Base-by-base conservation (phyloP, 2,329 filamentous ascomycete genomes). In the Ascochyta fabae region DNA sequence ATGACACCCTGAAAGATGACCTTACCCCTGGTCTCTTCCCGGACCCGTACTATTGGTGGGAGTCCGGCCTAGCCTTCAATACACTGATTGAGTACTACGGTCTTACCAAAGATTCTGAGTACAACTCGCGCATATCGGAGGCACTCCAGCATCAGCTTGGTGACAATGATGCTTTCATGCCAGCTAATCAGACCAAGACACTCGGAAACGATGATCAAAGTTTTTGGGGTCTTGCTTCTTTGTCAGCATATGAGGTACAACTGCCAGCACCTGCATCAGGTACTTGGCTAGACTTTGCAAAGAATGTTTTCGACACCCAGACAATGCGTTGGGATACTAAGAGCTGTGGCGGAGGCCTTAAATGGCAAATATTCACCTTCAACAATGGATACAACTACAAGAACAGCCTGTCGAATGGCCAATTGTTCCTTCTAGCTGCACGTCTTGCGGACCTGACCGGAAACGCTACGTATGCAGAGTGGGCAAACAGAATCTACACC, bases 361-460 rank as follows among this genome's bases (percentile, higher is more conserved):
- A 60, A 27, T 92, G 89, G 89, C 90, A 95, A 76, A 91, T 96
- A 62, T 92, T 87, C 70, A 74, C 81, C 1, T 85, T 83, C 65
- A 92, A 95, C 69, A 86, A 86, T 56, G 91, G 91, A 12, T 87
- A 91, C 69, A 81, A 85, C 64, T 94, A 95, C 81, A 94, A 92
- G 75, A 91, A 92, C 76, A 82, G 84, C 10, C 81, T 90, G 60
- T 86, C 86, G 53, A 94, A 92, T 70, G 89, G 89, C 29, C 86
- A 86, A 12, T 86, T 96, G 73, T 92, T 96, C 75, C 88, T 93
- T 70, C 81, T 96, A 24, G 86, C 89, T 3, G 88, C 91, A 0
- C 86, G 90, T 9, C 80, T 94, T 13, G 88, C 87, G 4, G 83
- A 87, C 35, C 84, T 84, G 45, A 90, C 87, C 0, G 84, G 84